phyloP scores from a whole-genome alignment of 1,284 basidiomycete species.

The Fomitopsis schrenkii region DNA sequence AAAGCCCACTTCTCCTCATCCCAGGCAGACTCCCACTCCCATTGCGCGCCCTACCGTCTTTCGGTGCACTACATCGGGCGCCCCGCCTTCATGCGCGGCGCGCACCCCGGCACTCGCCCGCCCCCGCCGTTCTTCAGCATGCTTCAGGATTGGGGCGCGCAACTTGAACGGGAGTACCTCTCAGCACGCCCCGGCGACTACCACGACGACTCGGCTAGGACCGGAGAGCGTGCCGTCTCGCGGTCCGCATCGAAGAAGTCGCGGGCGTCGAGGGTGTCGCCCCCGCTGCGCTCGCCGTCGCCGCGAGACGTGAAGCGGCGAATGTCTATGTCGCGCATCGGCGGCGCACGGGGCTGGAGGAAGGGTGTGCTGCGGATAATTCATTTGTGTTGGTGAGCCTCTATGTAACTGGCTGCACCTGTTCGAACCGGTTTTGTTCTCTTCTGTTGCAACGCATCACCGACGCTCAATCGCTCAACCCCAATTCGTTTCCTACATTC shows the following conservation, averaged over 20 bases:
- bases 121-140: conserved; percentile 67
- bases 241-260: not conserved
- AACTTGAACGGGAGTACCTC: conserved; percentile 6
- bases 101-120: conserved; percentile 34
- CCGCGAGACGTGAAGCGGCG: not conserved
- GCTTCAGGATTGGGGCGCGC: conserved; percentile 28
- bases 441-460: not conserved
- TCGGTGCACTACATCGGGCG: conserved; percentile 67
- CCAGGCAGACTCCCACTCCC: not conserved
- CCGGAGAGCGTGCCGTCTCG: not conserved
- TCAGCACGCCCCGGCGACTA: not conserved
- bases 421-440: not conserved
- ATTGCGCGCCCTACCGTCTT: conserved; percentile 40
- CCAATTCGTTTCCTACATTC: too few relatives aligned
- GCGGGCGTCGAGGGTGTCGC: not conserved
- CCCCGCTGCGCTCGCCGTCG: not conserved
- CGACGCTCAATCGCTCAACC: not conserved
- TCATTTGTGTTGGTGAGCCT: not conserved
- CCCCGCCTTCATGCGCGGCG: conserved; percentile 51
- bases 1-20: conserved; percentile 42
- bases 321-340: not conserved
- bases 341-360: not conserved
- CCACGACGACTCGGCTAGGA: not conserved
- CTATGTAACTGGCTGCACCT: not conserved
- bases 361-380: not conserved